Percentiles rank a stretch among this genome's conserved stretches.
Evolutionary conservation across 768 basidiomycete species (phyloP).

Genomic region (Phallus indusiatus): DNA sequence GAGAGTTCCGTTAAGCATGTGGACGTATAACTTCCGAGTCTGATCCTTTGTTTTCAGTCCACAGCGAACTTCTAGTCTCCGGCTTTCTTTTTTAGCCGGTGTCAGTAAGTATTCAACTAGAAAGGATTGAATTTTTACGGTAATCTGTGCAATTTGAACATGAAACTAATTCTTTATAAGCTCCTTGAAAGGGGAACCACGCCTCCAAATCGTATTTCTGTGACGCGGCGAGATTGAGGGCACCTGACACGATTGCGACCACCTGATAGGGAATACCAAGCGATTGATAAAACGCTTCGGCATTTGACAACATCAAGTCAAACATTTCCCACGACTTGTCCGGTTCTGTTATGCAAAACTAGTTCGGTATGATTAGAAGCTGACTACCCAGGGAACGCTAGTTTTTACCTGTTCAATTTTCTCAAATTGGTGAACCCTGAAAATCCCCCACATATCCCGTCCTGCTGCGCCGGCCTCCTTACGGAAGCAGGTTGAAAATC

Average conservation of each 20-base stretch:
- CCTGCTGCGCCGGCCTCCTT: conserved; percentile 98
- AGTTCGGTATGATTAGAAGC: conserved; percentile 14
- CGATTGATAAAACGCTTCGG: conserved; percentile 95
- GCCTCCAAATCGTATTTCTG: conserved; percentile 98
- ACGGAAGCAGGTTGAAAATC: conserved; percentile 94
- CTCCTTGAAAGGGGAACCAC: conserved; percentile 97
- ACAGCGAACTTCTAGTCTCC: conserved; percentile 87
- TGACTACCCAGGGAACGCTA: not conserved
- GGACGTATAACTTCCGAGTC: conserved; percentile 86
- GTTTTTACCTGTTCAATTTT: conserved; percentile 69
- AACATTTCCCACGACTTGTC: conserved; percentile 93
- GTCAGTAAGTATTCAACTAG: not conserved
- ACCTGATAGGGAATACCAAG: conserved; percentile 87
- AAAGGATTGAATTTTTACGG: conserved; percentile 50
- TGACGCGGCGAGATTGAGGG: conserved; percentile 91
- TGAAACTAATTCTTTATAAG: conserved; percentile 94
- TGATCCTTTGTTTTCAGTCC: conserved; percentile 89
- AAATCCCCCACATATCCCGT: conserved; percentile 99
- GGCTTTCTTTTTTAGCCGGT: conserved; percentile 52
- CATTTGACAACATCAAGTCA: conserved; percentile 80
- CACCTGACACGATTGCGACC: conserved; percentile 92
- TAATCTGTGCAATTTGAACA: conserved; percentile 99
- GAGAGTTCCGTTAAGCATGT: conserved; percentile 98
- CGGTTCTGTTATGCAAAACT: conserved; percentile 93
- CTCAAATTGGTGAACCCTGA: conserved; percentile 99